phyloP scores from a whole-genome alignment of 2,329 filamentous ascomycete species.

The Aspergillaceae sp. region DNA sequence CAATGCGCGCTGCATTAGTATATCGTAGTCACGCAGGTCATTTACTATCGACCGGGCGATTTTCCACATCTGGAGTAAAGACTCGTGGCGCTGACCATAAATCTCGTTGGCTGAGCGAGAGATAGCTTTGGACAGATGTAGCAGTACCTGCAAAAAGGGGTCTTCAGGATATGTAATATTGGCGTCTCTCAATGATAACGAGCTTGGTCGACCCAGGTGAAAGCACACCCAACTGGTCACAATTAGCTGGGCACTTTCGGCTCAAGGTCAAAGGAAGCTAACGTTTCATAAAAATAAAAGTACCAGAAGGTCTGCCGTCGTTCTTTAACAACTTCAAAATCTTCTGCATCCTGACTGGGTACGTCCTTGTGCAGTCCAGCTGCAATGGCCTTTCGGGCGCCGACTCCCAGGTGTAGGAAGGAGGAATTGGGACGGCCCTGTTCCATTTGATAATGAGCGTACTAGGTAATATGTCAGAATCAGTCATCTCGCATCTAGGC shows the following conservation, averaged over 20 bases:
- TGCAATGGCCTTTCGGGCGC: slow-evolving; percentile 36
- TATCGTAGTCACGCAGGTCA: slow-evolving; percentile 22
- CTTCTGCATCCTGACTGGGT: slow-evolving; percentile 21
- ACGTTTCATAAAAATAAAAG: slow-evolving; percentile 40
- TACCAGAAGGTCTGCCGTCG: slow-evolving; percentile 34
- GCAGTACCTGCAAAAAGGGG: slow-evolving; percentile 30
- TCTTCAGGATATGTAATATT: slow-evolving; percentile 32
- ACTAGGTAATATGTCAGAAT: slow-evolving; percentile 6
- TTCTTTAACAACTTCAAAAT: slow-evolving; percentile 27
- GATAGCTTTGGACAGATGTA: slow-evolving; percentile 32
- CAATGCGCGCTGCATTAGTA: slow-evolving; percentile 18
- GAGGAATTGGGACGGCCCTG: slow-evolving; percentile 37
- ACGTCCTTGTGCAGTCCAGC: slow-evolving; percentile 39
- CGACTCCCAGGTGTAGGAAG: slow-evolving; percentile 35
- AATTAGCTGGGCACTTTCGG: background rate
- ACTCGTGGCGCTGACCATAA: slow-evolving; percentile 35
- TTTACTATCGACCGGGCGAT: slow-evolving; percentile 25
- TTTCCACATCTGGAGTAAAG: slow-evolving; percentile 30
- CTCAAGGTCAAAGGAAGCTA: slow-evolving; percentile 5
- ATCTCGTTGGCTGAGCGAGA: slow-evolving; percentile 35
- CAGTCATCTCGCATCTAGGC: too few relatives aligned
- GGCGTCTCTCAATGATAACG: slow-evolving; percentile 30
- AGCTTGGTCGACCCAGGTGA: slow-evolving; percentile 35
- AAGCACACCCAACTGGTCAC: slow-evolving; percentile 37
- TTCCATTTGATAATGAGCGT: slow-evolving; percentile 40